Base-by-base conservation (phyloP, 2,329 filamentous ascomycete species). In the Plenodomus tracheiphilus region DNA sequence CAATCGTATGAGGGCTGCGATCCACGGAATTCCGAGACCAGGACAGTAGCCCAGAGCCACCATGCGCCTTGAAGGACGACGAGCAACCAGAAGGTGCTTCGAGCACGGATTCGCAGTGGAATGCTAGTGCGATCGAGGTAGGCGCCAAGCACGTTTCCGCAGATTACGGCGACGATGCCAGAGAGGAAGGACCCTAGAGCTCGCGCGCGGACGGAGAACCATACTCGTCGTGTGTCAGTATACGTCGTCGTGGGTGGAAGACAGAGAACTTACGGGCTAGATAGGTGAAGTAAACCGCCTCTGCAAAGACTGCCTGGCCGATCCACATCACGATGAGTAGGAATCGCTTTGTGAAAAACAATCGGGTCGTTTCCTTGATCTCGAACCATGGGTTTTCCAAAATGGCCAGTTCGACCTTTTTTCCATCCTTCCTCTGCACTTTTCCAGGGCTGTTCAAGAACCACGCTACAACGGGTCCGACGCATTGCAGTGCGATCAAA, bases 221-320 rank as follows among this genome's bases (percentile, higher is more conserved):
- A 91, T 13, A 87, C 65, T 62, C 4, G 21, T n/a, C n/a, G 10
- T 5, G 6, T 16, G 16, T 61, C 25, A 58, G 43, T 16, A 21
- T 25, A 15, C 13, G n/a, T 2, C 20, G 30, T 15, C 28, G 11
- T 25, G 16, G 15, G 11, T 3, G 34, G n/a, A n/a, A n/a, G 2
- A 7, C 18, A 0, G 18, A 17, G 2, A 18, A 61, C 66, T 59
- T 57, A 68, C 77, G 54, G 8, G 78, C 76, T 7, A 86, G 74
- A 49, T 86, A 91, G 0, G 87, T 89, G 66, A 86, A 89, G 69
- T 86, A 88, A 0, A 90, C 85, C 0, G 87, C 84, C 65, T 91
- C 87, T 0, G 85, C 74, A 62, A 87, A 91, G 0, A 88, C 86
- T 0, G 84, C 84, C 56, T 89, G 85, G 1, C 84, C 84, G 34